Evolutionary conservation across 176 grass and related monocot species (phyloP).

Genomic region (Bonia amplexicaulis): DNA sequence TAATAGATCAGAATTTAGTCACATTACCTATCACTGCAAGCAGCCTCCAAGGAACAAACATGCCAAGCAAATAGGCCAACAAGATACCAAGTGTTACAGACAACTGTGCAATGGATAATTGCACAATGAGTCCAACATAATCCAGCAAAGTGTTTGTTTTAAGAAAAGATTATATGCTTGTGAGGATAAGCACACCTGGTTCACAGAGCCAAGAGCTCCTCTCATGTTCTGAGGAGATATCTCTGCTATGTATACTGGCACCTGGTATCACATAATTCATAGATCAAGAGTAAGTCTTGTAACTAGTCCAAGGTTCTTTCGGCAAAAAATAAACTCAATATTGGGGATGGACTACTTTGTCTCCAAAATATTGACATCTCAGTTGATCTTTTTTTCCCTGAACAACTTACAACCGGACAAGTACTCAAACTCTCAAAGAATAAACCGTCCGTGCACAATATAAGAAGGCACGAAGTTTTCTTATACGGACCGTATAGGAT

Average conservation of each 20-base stretch:
- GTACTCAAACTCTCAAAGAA: neutral
- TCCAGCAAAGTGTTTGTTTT: neutral
- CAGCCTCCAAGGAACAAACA: constrained; percentile 93
- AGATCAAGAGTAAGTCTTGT: neutral
- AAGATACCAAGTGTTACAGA: constrained; percentile 89
- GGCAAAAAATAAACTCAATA: neutral
- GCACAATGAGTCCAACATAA: neutral
- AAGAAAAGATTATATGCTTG: neutral
- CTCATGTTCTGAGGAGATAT: constrained; percentile 91
- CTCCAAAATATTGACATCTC: neutral
- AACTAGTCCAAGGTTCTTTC: constrained; percentile 9
- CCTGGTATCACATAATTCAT: constrained; percentile 37
- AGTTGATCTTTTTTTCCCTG: neutral
- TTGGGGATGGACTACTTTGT: neutral
- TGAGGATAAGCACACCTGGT: constrained; percentile 51
- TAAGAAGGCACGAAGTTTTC: neutral
- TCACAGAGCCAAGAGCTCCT: constrained; percentile 84
- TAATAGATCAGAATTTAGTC: neutral
- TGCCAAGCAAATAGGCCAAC: constrained; percentile 81
- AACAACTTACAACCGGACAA: constrained; percentile 4
- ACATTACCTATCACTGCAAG: constrained; percentile 89
- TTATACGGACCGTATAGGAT: constrained; percentile 60
- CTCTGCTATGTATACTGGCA: constrained; percentile 96
- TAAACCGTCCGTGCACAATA: neutral
- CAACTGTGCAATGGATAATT: constrained; percentile 35